Conservation (phyloP, 805 yeast genomes). For the Candida verbasci region DNA sequence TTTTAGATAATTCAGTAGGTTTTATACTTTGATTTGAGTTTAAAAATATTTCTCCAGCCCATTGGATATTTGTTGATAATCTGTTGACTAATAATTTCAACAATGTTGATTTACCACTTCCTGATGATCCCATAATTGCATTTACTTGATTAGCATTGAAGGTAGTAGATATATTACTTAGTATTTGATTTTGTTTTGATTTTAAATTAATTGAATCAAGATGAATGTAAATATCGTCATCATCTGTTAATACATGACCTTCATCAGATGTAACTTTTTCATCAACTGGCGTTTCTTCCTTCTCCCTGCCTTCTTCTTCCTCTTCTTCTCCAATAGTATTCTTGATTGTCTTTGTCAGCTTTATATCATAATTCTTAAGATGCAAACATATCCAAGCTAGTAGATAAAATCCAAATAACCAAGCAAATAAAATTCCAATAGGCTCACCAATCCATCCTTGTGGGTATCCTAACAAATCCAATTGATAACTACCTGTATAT, state of each 20-base stretch:
- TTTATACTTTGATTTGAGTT: conserved; percentile 3
- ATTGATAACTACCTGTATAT: conserved; percentile 51
- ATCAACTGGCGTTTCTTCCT: conserved; percentile 6
- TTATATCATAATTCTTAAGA: conserved; percentile 47
- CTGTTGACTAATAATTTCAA: conserved; percentile 48
- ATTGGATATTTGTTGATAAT: conserved; percentile 23
- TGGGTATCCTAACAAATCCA: conserved; percentile 57
- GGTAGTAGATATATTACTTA: conserved; percentile 24
- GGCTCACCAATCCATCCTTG: conserved; percentile 65
- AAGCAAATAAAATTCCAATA: conserved; percentile 52
- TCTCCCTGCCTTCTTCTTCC: conserved; percentile 11
- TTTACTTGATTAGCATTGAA: conserved; percentile 12
- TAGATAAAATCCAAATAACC: conserved; percentile 52
- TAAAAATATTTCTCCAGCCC: conserved; percentile 6
- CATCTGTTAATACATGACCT: no score
- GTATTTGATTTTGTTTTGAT: conserved; percentile 1
- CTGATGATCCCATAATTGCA: conserved; percentile 41
- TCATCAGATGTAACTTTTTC: no score
- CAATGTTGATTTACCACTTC: conserved; percentile 39
- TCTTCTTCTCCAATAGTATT: conserved; percentile 29
- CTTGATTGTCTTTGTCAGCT: conserved; percentile 39
- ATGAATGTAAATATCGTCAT: conserved; percentile 1
- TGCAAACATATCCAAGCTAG: conserved; percentile 47
- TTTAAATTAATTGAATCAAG: conserved; percentile 5
- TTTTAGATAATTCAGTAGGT: conserved; percentile 7